Evolutionary conservation across 2,329 filamentous ascomycete genomes (phyloP).

Genomic region (Zymoseptoria passerinii): DNA sequence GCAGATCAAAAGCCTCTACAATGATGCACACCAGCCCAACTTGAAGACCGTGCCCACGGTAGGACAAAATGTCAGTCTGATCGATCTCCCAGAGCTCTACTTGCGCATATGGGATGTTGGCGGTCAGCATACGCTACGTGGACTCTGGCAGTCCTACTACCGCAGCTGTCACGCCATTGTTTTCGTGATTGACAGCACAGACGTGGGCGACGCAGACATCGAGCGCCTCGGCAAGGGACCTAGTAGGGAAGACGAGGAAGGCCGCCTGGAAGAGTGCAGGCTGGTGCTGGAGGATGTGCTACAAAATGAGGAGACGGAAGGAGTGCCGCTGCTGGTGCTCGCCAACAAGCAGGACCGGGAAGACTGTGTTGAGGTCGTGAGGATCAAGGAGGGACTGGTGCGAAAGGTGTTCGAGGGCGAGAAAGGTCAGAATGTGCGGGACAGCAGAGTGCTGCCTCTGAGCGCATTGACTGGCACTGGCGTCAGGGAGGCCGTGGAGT

Average conservation of each 20-base stretch:
- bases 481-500: conserved; percentile 92
- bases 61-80: conserved; percentile 90
- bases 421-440: conserved; percentile 74
- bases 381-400: conserved; percentile 94
- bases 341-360: conserved; percentile 98
- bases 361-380: conserved; percentile 93
- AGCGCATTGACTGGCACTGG: conserved; percentile 79
- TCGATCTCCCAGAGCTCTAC: conserved; percentile 88
- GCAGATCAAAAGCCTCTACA: conserved; percentile 85
- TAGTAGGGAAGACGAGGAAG: conserved; percentile 27
- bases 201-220: conserved; percentile 79
- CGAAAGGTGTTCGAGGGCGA: conserved; percentile 94
- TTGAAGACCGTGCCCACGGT: conserved; percentile 90
- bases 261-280: conserved; percentile 77
- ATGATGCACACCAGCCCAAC: conserved; percentile 54
- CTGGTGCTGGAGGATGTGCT: conserved; percentile 85
- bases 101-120: conserved; percentile 98
- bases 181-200: conserved; percentile 92
- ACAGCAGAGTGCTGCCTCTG: conserved; percentile 83
- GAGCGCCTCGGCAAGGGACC: conserved; percentile 34
- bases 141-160: conserved; percentile 96
- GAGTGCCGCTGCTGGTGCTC: conserved; percentile 82
- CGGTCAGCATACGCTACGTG: conserved; percentile 79
- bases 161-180: conserved; percentile 89
- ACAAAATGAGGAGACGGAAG: conserved; percentile 77